These are phyloP conservation scores for Croton laevigatus DNA, from an alignment of 441 rosid genomes.

Conservation along the genomic window DNA sequence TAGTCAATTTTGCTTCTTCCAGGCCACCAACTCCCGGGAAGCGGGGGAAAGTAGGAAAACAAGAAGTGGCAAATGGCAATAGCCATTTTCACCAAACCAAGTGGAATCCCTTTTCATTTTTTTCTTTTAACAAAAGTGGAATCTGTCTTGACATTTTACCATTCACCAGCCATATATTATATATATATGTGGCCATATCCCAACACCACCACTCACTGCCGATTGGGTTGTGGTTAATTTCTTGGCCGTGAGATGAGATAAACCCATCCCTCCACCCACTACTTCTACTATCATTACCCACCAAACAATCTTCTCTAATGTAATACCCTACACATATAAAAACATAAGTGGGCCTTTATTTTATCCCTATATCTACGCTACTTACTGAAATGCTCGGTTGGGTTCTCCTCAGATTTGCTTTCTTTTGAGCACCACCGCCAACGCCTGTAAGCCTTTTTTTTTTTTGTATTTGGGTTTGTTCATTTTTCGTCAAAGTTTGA, in stretches of 20 bases:
- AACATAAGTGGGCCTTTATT: slow-evolving; percentile 10
- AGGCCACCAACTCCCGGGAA: slow-evolving; percentile 5
- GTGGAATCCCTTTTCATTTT: neutral
- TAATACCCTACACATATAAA: slow-evolving; percentile 10
- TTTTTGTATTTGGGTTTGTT: neutral
- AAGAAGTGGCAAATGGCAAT: neutral
- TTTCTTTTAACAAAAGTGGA: neutral
- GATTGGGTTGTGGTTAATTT: slow-evolving; percentile 53
- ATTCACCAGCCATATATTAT: slow-evolving; percentile 10
- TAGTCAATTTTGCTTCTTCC: neutral
- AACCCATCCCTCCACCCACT: slow-evolving; percentile 49
- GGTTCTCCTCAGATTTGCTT: slow-evolving; percentile 34
- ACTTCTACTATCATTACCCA: slow-evolving; percentile 22
- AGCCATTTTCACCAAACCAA: neutral
- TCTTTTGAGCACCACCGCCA: slow-evolving; percentile 17
- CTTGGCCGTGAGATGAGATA: slow-evolving; percentile 33
- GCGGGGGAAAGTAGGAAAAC: no score
- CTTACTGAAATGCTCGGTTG: slow-evolving; percentile 22
- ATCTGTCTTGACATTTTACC: neutral
- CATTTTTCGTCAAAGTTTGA: neutral
- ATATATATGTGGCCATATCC: slow-evolving; percentile 15
- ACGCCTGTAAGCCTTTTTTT: slow-evolving; percentile 25
- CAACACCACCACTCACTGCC: slow-evolving; percentile 57
- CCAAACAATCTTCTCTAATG: slow-evolving; percentile 24
- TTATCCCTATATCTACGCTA: slow-evolving; percentile 10